These are phyloP conservation scores for Sclerotinia subarctica DNA, from an alignment of 2,329 filamentous ascomycete genomes.

Conservation along the genomic window DNA sequence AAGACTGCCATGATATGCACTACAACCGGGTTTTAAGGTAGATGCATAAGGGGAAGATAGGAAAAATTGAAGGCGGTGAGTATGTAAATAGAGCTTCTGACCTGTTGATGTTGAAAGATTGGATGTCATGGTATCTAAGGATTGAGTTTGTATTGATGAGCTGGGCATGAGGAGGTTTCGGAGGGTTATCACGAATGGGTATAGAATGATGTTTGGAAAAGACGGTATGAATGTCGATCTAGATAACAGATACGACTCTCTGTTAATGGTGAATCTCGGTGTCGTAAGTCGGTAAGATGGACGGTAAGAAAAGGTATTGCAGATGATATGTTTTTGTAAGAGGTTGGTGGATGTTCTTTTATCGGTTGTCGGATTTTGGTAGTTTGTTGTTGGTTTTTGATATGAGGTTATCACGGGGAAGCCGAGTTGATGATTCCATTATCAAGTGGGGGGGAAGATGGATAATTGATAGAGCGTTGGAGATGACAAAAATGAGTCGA, in stretches of 20 bases:
- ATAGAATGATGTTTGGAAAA: constrained; percentile 10
- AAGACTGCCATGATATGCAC: constrained; percentile 26
- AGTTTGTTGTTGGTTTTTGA: not conserved
- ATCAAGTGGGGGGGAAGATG: not conserved
- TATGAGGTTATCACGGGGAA: not conserved
- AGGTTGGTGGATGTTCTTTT: not conserved
- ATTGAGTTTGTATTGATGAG: constrained; percentile 11
- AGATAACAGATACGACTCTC: constrained; percentile 6
- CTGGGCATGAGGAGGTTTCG: constrained; percentile 14
- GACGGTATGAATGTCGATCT: constrained; percentile 17
- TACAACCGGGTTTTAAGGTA: constrained; percentile 26
- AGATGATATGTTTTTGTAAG: constrained; percentile 13
- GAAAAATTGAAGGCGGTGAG: constrained; percentile 23
- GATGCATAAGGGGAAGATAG: constrained; percentile 23
- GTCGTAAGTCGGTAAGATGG: not conserved
- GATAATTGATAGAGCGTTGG: not conserved
- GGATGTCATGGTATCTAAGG: constrained; percentile 21
- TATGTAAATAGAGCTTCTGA: constrained; percentile 23
- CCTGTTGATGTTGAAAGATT: constrained; percentile 19
- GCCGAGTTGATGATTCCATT: constrained; percentile 3
- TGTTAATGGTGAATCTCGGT: not conserved
- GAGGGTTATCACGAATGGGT: constrained; percentile 20
- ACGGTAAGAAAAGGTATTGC: not conserved
- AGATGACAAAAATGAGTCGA: constrained; percentile 7
- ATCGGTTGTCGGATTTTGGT: too few relatives aligned